Base-by-base conservation (phyloP, 306 rosid species). In the Citrullus amarus region DNA sequence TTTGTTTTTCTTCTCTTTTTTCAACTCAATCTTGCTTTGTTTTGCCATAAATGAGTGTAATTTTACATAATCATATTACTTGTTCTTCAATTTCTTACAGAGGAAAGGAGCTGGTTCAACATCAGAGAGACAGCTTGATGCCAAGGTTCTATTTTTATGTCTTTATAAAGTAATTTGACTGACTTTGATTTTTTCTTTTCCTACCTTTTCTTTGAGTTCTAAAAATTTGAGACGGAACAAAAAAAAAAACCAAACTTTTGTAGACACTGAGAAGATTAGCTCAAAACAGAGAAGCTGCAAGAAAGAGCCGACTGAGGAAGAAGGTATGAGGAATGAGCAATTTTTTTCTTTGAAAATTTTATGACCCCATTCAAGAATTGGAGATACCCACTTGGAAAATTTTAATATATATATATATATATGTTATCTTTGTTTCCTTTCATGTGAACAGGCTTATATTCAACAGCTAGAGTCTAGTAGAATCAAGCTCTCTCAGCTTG, bases 221-320 rank as follows among this genome's bases (percentile, higher is more conserved):
- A 44, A 14, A 59, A 59, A n/a, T 50, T 81, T 69, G 38, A 68
- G 63, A 25, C n/a, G 11, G 3, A 44, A 67, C 73, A 81, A 17
- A 69, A 82, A 63, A 38, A 76, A 81, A 17, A 69, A 82, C 60
- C 28, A 73, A 8, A 38, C 51, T 81, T 76, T 46, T 71, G 32
- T 79, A 94, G 98, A 88, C 95, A 79, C 68, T 92, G 85, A 94
- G 98, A 83, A 95, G 98, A 58, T 82, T 94, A 75, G 98, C 98
- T 78, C 98, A 94, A 78, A 94, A 94, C 87, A 85, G 98, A 89
- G 98, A 92, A 58, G 98, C 98, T 55, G 98, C 98, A 70, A 87
- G 87, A 86, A 94, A 94, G 85, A 94, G 98, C 82, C 96, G 98
- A 46, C 83, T 95, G 9, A 89, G 97, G 82, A 95, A 95, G 81